These are phyloP conservation scores for Dictyostelium intermedium DNA, from an alignment of 78 protist genomes.

Conservation along the genomic window DNA sequence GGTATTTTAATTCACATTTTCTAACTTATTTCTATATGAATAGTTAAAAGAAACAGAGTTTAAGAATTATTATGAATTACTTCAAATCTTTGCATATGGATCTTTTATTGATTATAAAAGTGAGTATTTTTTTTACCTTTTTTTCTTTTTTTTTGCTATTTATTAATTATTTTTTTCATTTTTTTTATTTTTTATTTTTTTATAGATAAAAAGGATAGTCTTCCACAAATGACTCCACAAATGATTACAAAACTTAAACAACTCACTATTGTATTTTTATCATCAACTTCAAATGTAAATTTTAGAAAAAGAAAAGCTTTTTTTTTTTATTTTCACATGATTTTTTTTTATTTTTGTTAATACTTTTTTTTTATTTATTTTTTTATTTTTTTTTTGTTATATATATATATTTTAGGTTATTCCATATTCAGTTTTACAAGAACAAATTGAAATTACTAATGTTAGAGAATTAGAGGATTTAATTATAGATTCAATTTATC, in stretches of 20 bases:
- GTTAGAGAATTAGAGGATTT: constrained; percentile 82
- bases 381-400: not conserved
- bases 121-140: not conserved
- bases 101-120: constrained; percentile 42
- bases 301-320: not conserved
- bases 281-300: constrained; percentile 57
- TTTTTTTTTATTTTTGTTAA: not conserved
- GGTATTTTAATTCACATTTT: not conserved
- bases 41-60: constrained; percentile 74
- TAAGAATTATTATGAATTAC: constrained; percentile 33
- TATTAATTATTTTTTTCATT: not conserved
- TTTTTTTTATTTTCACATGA: too few species aligned
- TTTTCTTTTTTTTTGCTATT: not conserved
- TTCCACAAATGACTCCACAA: constrained; percentile 63
- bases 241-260: constrained; percentile 72
- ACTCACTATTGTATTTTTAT: constrained; percentile 76
- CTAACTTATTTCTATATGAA: not conserved
- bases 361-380: not conserved
- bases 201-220: constrained; percentile 40
- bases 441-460: constrained; percentile 51
- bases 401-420: constrained; percentile 32
- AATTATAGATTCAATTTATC: constrained; percentile 78
- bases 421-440: constrained; percentile 47
- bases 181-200: too few species aligned
- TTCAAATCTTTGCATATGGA: constrained; percentile 57